phyloP scores from a whole-genome alignment of 495 filamentous ascomycete genomes.

The Neurospora sp. region DNA sequence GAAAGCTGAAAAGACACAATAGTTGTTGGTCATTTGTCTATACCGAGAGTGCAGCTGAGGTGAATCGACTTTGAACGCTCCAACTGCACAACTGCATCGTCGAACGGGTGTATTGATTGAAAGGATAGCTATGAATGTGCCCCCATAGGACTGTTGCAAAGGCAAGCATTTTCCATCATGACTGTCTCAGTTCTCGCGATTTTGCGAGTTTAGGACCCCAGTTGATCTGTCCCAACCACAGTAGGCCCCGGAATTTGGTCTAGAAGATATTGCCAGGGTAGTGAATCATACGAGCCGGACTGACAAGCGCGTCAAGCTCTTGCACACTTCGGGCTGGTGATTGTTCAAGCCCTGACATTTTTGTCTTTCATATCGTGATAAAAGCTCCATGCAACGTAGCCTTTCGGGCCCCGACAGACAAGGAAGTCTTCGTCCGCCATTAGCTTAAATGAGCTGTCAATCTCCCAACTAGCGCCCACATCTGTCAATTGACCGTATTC shows the following conservation, averaged over 20 bases:
- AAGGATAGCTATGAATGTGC: not conserved
- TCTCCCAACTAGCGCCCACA: no score
- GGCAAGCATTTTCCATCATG: not conserved
- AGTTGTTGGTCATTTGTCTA: not conserved
- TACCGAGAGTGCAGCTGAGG: not conserved
- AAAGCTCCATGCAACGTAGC: slow-evolving; percentile 9
- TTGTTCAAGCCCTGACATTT: not conserved
- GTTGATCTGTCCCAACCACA: not conserved
- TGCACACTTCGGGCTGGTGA: not conserved
- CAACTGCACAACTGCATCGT: not conserved
- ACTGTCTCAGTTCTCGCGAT: not conserved
- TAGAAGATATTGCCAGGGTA: not conserved
- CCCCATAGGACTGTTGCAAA: not conserved
- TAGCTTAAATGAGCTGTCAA: not conserved
- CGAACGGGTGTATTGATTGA: not conserved
- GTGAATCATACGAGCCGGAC: not conserved
- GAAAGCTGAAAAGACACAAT: not conserved
- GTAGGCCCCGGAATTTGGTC: not conserved
- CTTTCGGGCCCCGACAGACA: not conserved
- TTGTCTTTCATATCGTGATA: slow-evolving; percentile 1
- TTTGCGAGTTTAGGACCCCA: not conserved
- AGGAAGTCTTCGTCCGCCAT: slow-evolving; percentile 5
- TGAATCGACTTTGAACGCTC: not conserved
- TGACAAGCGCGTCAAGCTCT: not conserved
- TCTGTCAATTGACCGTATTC: not conserved